Evolutionary conservation across 257 asterid genomes (phyloP).

Genomic region (Plantago major): DNA sequence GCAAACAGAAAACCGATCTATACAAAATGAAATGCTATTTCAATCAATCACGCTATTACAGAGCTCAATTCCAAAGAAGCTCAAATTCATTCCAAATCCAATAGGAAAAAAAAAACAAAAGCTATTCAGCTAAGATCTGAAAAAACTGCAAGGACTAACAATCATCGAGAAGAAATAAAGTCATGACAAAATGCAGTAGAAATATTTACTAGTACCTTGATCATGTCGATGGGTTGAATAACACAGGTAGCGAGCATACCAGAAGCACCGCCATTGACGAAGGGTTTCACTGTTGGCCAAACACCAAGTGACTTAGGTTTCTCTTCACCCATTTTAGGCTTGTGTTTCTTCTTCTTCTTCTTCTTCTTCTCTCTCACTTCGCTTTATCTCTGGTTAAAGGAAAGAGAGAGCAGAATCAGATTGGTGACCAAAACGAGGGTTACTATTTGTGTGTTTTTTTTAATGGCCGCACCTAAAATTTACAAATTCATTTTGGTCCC

Average conservation of each 20-base stretch:
- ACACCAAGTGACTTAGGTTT: constrained; percentile 62
- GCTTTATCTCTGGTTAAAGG: constrained; percentile 22
- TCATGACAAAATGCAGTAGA: not conserved
- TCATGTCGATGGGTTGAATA: constrained; percentile 94
- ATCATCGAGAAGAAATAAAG: constrained; percentile 1
- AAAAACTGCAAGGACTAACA: not conserved
- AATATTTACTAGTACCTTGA: constrained; percentile 50
- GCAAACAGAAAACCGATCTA: too few relatives aligned
- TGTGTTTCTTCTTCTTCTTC: too few relatives aligned
- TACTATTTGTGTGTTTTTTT: not conserved
- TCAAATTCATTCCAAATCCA: not conserved
- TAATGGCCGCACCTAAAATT: not conserved
- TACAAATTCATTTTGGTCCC: too few relatives aligned
- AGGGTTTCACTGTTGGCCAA: constrained; percentile 88
- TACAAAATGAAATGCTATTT: too few relatives aligned
- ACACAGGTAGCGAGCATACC: constrained; percentile 99
- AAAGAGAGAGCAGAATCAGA: constrained; percentile 15
- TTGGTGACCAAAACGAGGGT: constrained; percentile 28
- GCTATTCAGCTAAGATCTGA: not conserved
- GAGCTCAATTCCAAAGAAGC: not conserved
- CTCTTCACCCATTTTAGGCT: constrained; percentile 50
- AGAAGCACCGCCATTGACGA: constrained; percentile 83
- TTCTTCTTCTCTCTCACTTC: not conserved
- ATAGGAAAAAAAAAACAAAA: not conserved
- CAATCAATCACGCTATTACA: too few relatives aligned